phyloP scores from a whole-genome alignment of 331 rosid genomes.

The Malus hybrid region DNA sequence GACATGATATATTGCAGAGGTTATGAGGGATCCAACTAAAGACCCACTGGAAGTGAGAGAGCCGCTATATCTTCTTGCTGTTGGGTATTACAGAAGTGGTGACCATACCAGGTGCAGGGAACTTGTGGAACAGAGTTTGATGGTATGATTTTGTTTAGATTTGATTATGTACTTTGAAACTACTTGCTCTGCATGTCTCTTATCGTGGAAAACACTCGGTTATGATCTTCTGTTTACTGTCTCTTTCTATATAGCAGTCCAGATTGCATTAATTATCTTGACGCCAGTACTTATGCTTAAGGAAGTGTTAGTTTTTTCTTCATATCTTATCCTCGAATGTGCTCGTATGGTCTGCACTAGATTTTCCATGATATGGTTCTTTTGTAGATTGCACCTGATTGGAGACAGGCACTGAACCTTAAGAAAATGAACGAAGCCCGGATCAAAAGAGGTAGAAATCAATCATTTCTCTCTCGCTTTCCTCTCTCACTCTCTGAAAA shows the following conservation, averaged over 20 bases:
- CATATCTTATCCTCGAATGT: neutral
- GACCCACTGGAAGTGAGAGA: constrained; percentile 59
- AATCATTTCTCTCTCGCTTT: constrained; percentile 1
- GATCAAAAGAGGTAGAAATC: constrained; percentile 58
- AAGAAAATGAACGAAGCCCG: constrained; percentile 59
- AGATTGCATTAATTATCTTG: neutral
- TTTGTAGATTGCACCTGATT: constrained; percentile 84
- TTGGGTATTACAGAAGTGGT: constrained; percentile 76
- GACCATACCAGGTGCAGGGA: constrained; percentile 61
- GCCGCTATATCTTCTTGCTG: constrained; percentile 79
- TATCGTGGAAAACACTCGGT: neutral
- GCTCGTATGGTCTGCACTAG: neutral
- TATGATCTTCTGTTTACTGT: neutral
- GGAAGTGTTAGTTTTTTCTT: neutral
- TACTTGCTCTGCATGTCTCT: neutral
- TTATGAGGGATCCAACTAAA: constrained; percentile 27
- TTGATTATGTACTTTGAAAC: neutral
- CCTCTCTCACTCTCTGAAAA: neutral
- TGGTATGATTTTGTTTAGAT: constrained; percentile 33
- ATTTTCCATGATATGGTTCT: neutral
- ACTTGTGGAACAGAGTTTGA: constrained; percentile 63
- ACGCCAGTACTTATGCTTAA: neutral
- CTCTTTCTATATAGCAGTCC: neutral
- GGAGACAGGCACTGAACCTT: constrained; percentile 83
- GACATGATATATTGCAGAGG: constrained; percentile 38